Evolutionary conservation across 169 alveolate genomes (phyloP).

Genomic region (Cyclospora cayetanensis): DNA sequence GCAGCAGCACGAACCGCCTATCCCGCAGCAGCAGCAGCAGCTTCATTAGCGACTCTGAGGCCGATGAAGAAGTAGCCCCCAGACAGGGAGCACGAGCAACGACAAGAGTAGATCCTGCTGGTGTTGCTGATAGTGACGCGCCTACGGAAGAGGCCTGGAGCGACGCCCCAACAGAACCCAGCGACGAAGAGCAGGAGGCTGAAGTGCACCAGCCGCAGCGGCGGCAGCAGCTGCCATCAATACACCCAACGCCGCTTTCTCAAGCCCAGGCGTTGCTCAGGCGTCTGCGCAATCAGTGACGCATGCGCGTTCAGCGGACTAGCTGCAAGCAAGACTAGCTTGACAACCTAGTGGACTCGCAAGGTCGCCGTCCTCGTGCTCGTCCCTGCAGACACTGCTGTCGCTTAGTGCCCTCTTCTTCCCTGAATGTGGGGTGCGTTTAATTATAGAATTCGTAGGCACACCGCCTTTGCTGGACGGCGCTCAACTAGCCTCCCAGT

Average conservation of each 20-base stretch:
- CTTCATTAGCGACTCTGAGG: neutral
- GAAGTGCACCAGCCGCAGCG: conserved; percentile 31
- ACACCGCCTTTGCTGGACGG: no score
- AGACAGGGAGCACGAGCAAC: neutral
- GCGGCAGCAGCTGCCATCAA: conserved; percentile 51
- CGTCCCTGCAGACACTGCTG: no score
- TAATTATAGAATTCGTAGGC: no score
- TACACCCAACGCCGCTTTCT: conserved; percentile 45
- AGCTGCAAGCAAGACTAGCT: no score
- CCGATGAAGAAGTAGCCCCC: conserved; percentile 14
- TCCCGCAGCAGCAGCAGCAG: conserved; percentile 51
- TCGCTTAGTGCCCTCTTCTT: no score
- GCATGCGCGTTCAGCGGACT: no score
- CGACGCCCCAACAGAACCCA: conserved; percentile 45
- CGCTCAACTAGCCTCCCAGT: no score
- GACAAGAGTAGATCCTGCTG: conserved; percentile 7
- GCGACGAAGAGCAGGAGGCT: conserved; percentile 29
- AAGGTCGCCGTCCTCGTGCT: no score
- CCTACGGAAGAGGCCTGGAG: conserved; percentile 48
- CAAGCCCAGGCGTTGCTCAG: neutral
- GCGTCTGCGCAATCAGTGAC: neutral
- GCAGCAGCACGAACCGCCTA: conserved; percentile 5
- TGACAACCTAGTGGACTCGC: no score
- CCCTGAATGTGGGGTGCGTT: no score
- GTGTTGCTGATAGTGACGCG: neutral